Conservation (phyloP, 2,329 filamentous ascomycete species). For the Penicillium occitanis region DNA sequence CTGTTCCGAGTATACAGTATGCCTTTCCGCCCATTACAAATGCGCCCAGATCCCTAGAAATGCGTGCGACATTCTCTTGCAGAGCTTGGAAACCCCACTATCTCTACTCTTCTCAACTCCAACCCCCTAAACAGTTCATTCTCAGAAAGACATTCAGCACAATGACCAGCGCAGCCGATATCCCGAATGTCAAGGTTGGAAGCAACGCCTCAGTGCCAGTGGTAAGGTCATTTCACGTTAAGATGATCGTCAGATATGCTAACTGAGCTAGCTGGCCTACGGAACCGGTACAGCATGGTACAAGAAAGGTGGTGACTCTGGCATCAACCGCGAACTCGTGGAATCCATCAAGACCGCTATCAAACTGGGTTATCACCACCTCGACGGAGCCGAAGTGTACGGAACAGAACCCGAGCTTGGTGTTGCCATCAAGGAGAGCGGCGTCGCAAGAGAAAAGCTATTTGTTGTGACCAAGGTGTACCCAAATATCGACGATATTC, state of each 20-base stretch:
- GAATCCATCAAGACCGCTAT: slow-evolving; percentile 59
- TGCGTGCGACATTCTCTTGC: not conserved
- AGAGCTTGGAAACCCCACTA: slow-evolving; percentile 4
- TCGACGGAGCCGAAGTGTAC: slow-evolving; percentile 59
- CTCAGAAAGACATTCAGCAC: slow-evolving; percentile 15
- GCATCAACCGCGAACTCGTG: slow-evolving; percentile 55
- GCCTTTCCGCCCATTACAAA: not conserved
- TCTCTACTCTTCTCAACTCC: not conserved
- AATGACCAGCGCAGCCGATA: slow-evolving; percentile 27
- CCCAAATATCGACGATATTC: slow-evolving; percentile 58
- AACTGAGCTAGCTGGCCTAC: slow-evolving; percentile 53
- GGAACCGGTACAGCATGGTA: slow-evolving; percentile 66
- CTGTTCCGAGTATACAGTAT: not conserved
- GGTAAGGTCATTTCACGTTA: slow-evolving; percentile 32
- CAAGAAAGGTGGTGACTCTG: slow-evolving; percentile 51
- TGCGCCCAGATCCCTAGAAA: not conserved
- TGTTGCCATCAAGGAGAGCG: slow-evolving; percentile 62
- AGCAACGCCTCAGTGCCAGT: slow-evolving; percentile 58
- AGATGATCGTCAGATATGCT: not conserved
- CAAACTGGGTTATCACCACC: slow-evolving; percentile 59
- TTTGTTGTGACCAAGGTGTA: slow-evolving; percentile 68
- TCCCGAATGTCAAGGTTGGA: slow-evolving; percentile 56
- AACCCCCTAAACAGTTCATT: not conserved
- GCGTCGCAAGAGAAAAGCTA: slow-evolving; percentile 63
- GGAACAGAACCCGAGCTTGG: slow-evolving; percentile 67